These are phyloP conservation scores for Schoenoplectus tabernaemontani DNA, from an alignment of 202 grass and related monocot species.

Conservation along the genomic window DNA sequence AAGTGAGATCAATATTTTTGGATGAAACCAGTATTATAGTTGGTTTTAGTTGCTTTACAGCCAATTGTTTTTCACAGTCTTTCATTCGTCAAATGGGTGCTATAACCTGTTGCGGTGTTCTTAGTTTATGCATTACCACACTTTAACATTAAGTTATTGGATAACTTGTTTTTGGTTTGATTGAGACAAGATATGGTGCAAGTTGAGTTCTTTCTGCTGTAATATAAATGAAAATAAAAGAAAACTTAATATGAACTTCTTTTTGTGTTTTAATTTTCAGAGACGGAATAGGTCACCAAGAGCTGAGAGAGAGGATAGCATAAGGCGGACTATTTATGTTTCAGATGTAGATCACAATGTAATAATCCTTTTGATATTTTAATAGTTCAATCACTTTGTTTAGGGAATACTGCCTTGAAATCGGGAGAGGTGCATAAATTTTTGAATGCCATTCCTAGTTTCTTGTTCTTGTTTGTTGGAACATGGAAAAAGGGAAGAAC, in stretches of 20 bases:
- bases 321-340: constrained; percentile 83
- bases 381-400: background rate
- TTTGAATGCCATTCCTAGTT: background rate
- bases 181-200: background rate
- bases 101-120: background rate
- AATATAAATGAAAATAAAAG: background rate
- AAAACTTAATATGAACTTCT: background rate
- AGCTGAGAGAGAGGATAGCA: constrained; percentile 72
- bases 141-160: background rate
- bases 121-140: background rate
- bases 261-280: constrained; percentile 19
- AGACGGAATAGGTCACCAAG: constrained; percentile 38
- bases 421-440: background rate
- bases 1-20: background rate
- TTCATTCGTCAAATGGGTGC: background rate
- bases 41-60: background rate
- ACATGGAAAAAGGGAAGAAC: background rate
- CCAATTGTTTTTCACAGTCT: background rate
- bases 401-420: background rate
- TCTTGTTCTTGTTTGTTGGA: constrained; percentile 16
- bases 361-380: constrained; percentile 13
- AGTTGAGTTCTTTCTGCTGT: background rate
- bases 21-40: background rate
- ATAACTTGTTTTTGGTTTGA: background rate
- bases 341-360: constrained; percentile 95